Base-by-base conservation (phyloP, 2,329 filamentous ascomycete species). In the Leptographium wingfieldii region DNA sequence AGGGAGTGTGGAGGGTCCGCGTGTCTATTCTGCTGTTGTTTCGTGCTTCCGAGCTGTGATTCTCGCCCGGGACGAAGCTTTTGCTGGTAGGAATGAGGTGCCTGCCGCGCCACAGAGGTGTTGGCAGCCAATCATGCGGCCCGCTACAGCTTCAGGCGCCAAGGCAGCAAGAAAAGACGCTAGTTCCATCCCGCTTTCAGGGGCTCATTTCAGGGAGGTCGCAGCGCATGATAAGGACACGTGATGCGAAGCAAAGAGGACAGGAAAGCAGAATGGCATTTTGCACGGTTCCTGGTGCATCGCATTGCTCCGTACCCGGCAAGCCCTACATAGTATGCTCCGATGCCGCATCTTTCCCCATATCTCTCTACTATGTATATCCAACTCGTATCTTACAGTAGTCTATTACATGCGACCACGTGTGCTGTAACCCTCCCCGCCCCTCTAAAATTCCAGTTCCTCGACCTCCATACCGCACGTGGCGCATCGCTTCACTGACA, bases 381-480 rank as follows among this genome's bases (percentile, higher is more conserved):
- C 33, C 33, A 9, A 2, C 33, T 35, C 33, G 33, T 35, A 35
- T 35, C 33, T 35, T 35, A 35, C 33, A 35, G 7, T 31, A 35
- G 33, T 31, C 38, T 54, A 22, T 11, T 52, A 52, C 49, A 52
- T 25, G 49, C 48, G 48, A 43, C 16, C 43, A 46, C 43, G 43
- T 46, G 43, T 16, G 25, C 25, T 27, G 27, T 52, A 22, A 4
- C 14, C 7, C 10, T 5, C n/a, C 52, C 10, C 27, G 2, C 25
- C 25, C 38, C 10, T 40, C 40, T 48, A 85, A 68, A 87, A 81
- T 69, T 87, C 86, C 72, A 88, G 73, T 74, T 88, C 85, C 67
- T 92, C 87, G 55, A 92, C 86, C 70, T 90, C 87, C 81, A 88
- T 88, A 3, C 86, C 85, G 70, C 90, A 92, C 25, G 81, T 80